Base-by-base conservation (phyloP, 129 eudicot species). In the Escallonia herrerae region DNA sequence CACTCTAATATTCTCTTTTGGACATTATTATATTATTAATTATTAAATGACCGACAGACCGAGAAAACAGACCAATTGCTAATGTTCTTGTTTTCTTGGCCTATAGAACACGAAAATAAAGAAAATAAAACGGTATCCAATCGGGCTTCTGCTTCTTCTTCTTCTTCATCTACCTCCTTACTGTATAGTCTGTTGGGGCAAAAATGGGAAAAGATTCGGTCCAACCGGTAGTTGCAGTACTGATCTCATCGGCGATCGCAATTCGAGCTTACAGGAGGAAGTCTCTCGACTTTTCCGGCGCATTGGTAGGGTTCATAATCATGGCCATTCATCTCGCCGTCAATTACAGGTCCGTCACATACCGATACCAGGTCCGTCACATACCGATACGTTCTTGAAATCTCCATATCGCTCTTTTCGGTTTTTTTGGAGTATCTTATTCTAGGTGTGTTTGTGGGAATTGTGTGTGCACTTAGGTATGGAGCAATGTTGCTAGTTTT, bases 401-500 rank as follows among this genome's bases (percentile, higher is more conserved):
- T 22, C 33, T 22, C 33, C 33, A 22, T 22, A 22, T 22, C 33
- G 33, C 33, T 22, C 33, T 22, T 22, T 22, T 22, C 33, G 33
- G 33, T 22, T 22, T 22, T 22, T 4, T 42, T 15, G 49, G 2
- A 45, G 9, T 22, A 7, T 68, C 3, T 39, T 2, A 4, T 58
- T 41, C 41, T 9, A 22, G 50, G 7, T 72, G 55, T 13, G 33
- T 22, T 22, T 22, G 33, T 22, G 33, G 33, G 33, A 22, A 22
- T 22, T 22, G 3, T 64, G 40, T 15, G 5, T 68, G 69, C n/a
- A n/a, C 46, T 56, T 73, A 93, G 99, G 73, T 76, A 75, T 67
- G 99, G 99, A 71, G 96, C 99, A 66, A 74, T 93, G 80, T 71
- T 93, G 83, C 81, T 93, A 5, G 86, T 76, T 22, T 93, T 93